These are phyloP conservation scores for Tolypocladium cylindrosporum DNA, from an alignment of 2,329 filamentous ascomycete genomes.

Conservation along the genomic window DNA sequence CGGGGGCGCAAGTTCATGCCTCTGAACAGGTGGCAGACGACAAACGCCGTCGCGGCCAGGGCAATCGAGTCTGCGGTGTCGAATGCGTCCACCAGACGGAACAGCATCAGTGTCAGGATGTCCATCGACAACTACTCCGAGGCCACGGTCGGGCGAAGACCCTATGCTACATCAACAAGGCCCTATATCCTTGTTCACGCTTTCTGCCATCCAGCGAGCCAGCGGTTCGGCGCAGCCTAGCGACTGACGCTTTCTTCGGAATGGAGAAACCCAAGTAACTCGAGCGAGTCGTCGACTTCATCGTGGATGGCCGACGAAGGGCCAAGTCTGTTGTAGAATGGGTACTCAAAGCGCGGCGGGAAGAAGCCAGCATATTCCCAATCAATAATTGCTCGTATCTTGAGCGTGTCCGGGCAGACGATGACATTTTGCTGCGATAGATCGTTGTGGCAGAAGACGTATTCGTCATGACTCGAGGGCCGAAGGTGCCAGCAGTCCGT, in stretches of 20 bases:
- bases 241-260: background rate
- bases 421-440: conserved; percentile 13
- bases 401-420: conserved; percentile 15
- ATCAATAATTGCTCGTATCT: conserved; percentile 24
- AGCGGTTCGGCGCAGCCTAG: no score
- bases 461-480: conserved; percentile 7
- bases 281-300: conserved; percentile 6
- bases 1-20: no score
- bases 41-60: no score
- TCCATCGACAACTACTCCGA: no score
- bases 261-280: conserved; percentile 5
- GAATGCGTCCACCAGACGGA: no score
- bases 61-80: no score
- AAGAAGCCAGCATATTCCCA: conserved; percentile 29
- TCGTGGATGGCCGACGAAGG: conserved; percentile 7
- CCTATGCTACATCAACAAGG: no score
- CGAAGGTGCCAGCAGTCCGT: conserved; percentile 12
- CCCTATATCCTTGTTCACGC: no score
- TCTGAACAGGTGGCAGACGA: no score
- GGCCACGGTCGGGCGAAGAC: no score
- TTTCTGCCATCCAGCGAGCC: no score
- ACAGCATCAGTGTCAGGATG: no score
- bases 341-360: conserved; percentile 15
- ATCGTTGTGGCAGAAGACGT: conserved; percentile 15
- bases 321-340: conserved; percentile 11